Base-by-base conservation (phyloP, 1,139 yeast genomes). In the Lodderomyces parapsilosis region DNA sequence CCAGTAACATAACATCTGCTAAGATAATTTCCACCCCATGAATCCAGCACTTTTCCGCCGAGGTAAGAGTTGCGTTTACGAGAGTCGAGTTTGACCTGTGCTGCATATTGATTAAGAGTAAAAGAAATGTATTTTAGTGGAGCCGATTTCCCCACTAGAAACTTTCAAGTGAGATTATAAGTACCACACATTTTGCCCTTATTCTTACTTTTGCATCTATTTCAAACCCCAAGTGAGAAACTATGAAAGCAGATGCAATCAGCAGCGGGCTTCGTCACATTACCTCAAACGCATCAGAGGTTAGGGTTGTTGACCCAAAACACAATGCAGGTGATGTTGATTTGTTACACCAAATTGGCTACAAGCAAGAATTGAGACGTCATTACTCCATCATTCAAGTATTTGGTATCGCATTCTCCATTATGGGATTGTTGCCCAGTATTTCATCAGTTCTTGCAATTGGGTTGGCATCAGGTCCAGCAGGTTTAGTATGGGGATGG, bases 401-500 rank as follows among this genome's bases (percentile, higher is more conserved):
- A 22, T 75, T 76, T 49, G 80, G 80, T 24, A 72, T 75, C 40
- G 77, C 80, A 1, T 75, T 73, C 46, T 68, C 76, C 20, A 75
- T 76, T 46, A 76, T 76, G 80, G 80, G 79, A 3, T 58, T 76
- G 32, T 57, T 75, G 20, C 80, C 80, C 4, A 66, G 74, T 17
- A 68, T 75, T 45, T 63, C 74, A 1, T 68, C 76, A 0, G 57
- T 65, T 25, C 50, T 71, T 6, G 58, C 56, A 15, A 49, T 49
- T 25, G 65, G 65, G 2, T 64, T 73, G 43, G 63, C 73, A 13
- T 80, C 63, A 6, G 78, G 77, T n/a, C 58, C 71, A 11, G 57
- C 64, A 30, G 58, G 83, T 3, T 70, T 80, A 25, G 75, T 81
- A 19, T 84, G 89, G 87, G 87, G 89, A 43, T 84, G 89, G 87